Evolutionary conservation across 2,329 filamentous ascomycete genomes (phyloP).

Genomic region (Thielaviopsis musarum): DNA sequence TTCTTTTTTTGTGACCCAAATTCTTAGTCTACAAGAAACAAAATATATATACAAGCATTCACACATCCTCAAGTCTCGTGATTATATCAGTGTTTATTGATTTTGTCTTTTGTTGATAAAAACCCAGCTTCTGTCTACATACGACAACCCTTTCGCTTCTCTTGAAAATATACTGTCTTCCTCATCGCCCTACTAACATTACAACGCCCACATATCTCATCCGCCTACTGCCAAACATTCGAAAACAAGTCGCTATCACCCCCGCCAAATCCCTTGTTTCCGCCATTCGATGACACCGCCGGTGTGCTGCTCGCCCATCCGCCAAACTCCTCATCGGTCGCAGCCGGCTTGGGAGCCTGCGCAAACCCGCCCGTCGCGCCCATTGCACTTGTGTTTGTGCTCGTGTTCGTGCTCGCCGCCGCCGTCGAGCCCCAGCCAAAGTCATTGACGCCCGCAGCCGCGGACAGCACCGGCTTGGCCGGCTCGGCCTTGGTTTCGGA

Average conservation of each 20-base stretch:
- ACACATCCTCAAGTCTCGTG: not conserved
- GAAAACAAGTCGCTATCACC: slow-evolving; percentile 73
- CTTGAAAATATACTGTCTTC: not conserved
- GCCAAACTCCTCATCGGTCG: slow-evolving; percentile 88
- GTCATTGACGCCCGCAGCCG: slow-evolving; percentile 35
- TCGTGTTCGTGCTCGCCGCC: slow-evolving; percentile 9
- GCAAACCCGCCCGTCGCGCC: slow-evolving; percentile 41
- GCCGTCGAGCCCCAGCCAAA: slow-evolving; percentile 39
- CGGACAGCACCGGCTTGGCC: slow-evolving; percentile 29
- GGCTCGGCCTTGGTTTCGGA: slow-evolving; percentile 32
- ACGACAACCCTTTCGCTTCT: not conserved
- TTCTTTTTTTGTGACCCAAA: not conserved
- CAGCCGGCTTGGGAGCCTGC: slow-evolving; percentile 35
- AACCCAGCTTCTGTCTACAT: slow-evolving; percentile 7
- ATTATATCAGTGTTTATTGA: not conserved
- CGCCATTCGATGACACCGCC: slow-evolving; percentile 41
- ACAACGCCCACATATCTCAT: not conserved
- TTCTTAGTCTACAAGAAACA: not conserved
- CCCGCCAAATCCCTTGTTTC: slow-evolving; percentile 32
- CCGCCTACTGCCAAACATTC: slow-evolving; percentile 71
- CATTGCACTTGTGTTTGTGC: slow-evolving; percentile 17
- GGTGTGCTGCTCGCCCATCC: slow-evolving; percentile 68
- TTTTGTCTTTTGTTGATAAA: slow-evolving; percentile 4
- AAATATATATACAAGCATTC: not conserved
- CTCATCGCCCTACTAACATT: not conserved